Conservation (phyloP, 305 asterid genomes). For the Fraxinus platypoda region DNA sequence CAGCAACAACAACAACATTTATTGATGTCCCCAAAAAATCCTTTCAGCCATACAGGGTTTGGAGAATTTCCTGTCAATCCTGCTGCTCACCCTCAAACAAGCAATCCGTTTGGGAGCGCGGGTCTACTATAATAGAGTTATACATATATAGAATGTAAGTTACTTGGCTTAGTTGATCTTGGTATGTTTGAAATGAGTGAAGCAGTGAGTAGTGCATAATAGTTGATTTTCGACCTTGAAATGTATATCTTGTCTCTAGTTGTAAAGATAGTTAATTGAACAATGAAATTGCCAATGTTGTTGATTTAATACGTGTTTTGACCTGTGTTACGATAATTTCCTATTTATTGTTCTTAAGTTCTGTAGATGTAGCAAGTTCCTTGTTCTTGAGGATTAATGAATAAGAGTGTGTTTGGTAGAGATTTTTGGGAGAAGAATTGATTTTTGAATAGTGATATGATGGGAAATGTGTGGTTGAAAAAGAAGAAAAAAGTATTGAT, state of each 20-base stretch:
- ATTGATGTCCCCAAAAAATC: conserved; percentile 57
- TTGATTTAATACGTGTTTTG: background rate
- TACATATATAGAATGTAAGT: conserved; percentile 34
- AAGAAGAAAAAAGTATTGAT: no score
- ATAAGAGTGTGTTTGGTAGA: no score
- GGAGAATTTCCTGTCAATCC: conserved; percentile 54
- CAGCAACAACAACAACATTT: conserved; percentile 33
- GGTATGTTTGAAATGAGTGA: conserved; percentile 40
- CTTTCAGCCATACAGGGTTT: conserved; percentile 71
- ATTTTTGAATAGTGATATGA: no score
- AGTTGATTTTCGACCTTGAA: conserved; percentile 29
- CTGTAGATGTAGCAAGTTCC: background rate
- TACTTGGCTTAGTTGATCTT: conserved; percentile 48
- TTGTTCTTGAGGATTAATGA: background rate
- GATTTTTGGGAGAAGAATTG: no score
- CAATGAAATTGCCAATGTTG: background rate
- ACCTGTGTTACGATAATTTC: background rate
- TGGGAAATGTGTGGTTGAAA: no score
- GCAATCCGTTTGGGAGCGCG: conserved; percentile 73
- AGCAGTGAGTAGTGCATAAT: conserved; percentile 19
- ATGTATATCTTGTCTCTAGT: conserved; percentile 25
- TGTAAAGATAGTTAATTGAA: conserved; percentile 36
- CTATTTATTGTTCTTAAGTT: background rate
- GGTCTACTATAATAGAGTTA: conserved; percentile 46
- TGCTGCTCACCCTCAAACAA: conserved; percentile 48